Base-by-base conservation (phyloP, 108 stramenopile species). In the Nitzschia sp. region DNA sequence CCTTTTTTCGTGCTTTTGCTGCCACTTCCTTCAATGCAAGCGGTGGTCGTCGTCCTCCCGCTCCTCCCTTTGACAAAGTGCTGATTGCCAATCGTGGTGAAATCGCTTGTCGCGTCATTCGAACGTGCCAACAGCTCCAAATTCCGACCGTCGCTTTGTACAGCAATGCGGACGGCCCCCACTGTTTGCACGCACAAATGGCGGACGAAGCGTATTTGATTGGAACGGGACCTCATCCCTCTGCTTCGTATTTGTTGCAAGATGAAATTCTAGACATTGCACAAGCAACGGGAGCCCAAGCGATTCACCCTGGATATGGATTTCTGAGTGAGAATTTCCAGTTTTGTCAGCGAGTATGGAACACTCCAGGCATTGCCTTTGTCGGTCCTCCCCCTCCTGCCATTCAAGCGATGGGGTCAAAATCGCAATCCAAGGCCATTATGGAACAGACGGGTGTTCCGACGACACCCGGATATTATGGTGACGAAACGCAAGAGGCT, bases 41-140 rank as follows among this genome's bases (percentile, higher is more conserved):
- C n/a, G n/a, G n/a, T n/a, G n/a, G n/a, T n/a, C n/a, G n/a, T n/a
- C n/a, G n/a, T n/a, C n/a, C n/a, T n/a, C n/a, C n/a, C n/a, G n/a
- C n/a, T n/a, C n/a, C n/a, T n/a, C 53, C 53, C n/a, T 67, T 67
- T 67, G 53, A 67, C 68, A 93, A 94, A 69, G 89, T 97, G 8
- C 76, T 97, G 57, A 82, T 97, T 15, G 97, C 97, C 69, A 97
- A 97, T 71, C 86, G 97, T 4, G 97, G 97, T 22, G 97, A 97
- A 73, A 97, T 97, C 79, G 91, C 95, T 27, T 78, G 86, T 53
- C 92, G 96, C 9, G 85, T 99, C 63, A 87, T 98, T 58, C 77
- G 87, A 38, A 97, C 98, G 0, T 95, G 94, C 36, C 80, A 69
- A 26, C 19, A 45, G 3, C 73, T 91, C 48, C 81, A 79, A 53